Percentiles rank a stretch among this genome's conserved stretches.
Conservation (phyloP, 2,329 filamentous ascomycete genomes). For the Myriangium duriaei region DNA sequence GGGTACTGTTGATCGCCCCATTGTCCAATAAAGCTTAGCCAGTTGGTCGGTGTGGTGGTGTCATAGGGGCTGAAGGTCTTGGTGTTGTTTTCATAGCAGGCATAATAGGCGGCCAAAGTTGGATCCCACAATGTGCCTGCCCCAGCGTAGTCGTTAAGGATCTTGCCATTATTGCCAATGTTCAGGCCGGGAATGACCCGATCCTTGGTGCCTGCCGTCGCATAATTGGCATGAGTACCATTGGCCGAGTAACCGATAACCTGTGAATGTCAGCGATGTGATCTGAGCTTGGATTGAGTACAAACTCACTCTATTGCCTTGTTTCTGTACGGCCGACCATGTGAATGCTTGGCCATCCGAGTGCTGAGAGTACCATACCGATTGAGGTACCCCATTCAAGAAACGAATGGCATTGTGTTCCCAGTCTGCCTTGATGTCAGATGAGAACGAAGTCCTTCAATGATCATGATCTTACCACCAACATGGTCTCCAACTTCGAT, state of each 20-base stretch:
- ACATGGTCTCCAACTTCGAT: conserved; percentile 42
- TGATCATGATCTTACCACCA: conserved; percentile 44
- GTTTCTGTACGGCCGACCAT: conserved; percentile 35
- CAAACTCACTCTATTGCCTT: conserved; percentile 29
- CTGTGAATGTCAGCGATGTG: conserved; percentile 11
- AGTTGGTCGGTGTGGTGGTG: conserved; percentile 34
- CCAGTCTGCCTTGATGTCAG: conserved; percentile 24
- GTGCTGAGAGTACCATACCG: conserved; percentile 54
- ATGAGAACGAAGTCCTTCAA: too few species aligned
- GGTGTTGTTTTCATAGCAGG: conserved; percentile 35
- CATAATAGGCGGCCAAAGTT: conserved; percentile 41
- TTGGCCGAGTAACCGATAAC: conserved; percentile 47
- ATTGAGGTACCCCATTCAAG: conserved; percentile 39
- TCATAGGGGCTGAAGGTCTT: conserved; percentile 37
- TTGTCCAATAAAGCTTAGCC: conserved; percentile 43
- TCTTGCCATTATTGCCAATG: conserved; percentile 35
- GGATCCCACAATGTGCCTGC: conserved; percentile 50
- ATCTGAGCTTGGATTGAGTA: conserved; percentile 1
- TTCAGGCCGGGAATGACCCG: conserved; percentile 51
- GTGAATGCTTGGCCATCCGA: conserved; percentile 49
- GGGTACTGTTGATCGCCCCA: conserved; percentile 53
- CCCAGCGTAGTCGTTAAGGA: conserved; percentile 44
- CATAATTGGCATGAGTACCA: conserved; percentile 54
- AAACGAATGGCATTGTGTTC: conserved; percentile 59
- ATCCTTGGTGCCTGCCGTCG: conserved; percentile 46